Base-by-base conservation (phyloP, 202 grass and related monocot species). In the Dendrocalamus latiflorus region DNA sequence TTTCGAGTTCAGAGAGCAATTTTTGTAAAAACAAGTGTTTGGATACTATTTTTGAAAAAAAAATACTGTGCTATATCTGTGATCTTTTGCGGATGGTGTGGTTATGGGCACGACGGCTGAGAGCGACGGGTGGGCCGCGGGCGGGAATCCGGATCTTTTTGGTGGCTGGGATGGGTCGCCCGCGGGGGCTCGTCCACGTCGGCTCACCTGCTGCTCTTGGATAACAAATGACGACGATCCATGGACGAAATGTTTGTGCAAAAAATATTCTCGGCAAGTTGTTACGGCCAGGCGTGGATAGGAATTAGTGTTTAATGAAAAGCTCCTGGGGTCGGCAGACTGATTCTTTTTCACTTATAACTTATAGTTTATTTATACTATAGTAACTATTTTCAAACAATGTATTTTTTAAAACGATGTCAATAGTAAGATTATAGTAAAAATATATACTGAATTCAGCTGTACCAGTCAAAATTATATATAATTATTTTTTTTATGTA, bases 61-160 rank as follows among this genome's bases (percentile, higher is more conserved):
- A n/a, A n/a, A n/a, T n/a, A n/a, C n/a, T n/a, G n/a, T n/a, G n/a
- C n/a, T n/a, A n/a, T n/a, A n/a, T n/a, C n/a, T n/a, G n/a, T n/a
- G n/a, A n/a, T n/a, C n/a, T n/a, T n/a, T n/a, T 64, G 44, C 14
- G 16, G 45, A 8, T 16, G 67, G 24, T 13, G 44, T 13, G 77
- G 15, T 9, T 3, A 42, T 22, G 4, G 41, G 12, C 12, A 13
- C 14, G 4, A n/a, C n/a, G 41, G 12, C 12, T 6, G 65, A 68
- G n/a, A 1, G 65, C 24, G 78, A 57, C 22, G 37, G 61, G n/a
- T 12, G 59, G 44, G 22, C 8, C 4, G 65, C 22, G 49, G 42
- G 41, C 25, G 18, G 26, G 74, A 79, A 84, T 88, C 80, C 39
- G 80, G 59, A 60, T 74, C 68, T 9, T 79, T 83, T 74, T 74